Percentiles rank a stretch among this genome's conserved stretches.
phyloP scores from a whole-genome alignment of 2,329 filamentous ascomycete genomes.

The Calonectria montana region DNA sequence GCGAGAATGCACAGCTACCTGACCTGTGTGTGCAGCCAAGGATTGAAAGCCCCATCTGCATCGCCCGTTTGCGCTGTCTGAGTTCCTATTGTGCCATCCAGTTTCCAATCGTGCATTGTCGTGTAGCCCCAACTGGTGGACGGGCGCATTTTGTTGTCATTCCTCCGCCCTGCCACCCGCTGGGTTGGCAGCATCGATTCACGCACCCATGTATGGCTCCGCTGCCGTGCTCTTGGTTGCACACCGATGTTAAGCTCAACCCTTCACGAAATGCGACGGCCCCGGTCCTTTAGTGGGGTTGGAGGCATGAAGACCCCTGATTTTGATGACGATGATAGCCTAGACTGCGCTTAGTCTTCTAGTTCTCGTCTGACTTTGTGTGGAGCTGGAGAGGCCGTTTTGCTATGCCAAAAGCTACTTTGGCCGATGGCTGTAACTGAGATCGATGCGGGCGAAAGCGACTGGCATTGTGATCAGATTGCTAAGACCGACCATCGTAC shows the following conservation, averaged over 20 bases:
- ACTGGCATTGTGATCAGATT: neutral
- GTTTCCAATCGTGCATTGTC: neutral
- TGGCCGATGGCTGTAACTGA: conserved; percentile 10
- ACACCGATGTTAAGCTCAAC: conserved; percentile 19
- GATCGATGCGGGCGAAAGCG: conserved; percentile 19
- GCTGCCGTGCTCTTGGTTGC: neutral
- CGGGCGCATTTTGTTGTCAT: conserved; percentile 8
- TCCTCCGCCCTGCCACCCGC: neutral
- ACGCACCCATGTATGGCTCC: neutral
- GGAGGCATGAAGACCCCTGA: conserved; percentile 9
- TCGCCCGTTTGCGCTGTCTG: neutral
- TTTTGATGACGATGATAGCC: conserved; percentile 9
- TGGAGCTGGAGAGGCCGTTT: conserved; percentile 12
- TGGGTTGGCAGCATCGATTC: conserved; percentile 5
- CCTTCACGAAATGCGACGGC: neutral
- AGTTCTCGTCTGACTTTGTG: conserved; percentile 7
- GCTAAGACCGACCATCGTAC: neutral
- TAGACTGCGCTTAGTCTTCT: conserved; percentile 6
- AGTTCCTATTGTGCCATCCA: neutral
- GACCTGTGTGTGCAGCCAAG: neutral
- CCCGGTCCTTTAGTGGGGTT: conserved; percentile 5
- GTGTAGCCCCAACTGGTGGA: neutral
- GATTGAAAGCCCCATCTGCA: neutral
- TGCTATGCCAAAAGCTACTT: conserved; percentile 4
- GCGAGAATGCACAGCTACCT: neutral